These are phyloP conservation scores for Chenopodium formosanum DNA, from an alignment of 148 eudicot species.

Conservation along the genomic window DNA sequence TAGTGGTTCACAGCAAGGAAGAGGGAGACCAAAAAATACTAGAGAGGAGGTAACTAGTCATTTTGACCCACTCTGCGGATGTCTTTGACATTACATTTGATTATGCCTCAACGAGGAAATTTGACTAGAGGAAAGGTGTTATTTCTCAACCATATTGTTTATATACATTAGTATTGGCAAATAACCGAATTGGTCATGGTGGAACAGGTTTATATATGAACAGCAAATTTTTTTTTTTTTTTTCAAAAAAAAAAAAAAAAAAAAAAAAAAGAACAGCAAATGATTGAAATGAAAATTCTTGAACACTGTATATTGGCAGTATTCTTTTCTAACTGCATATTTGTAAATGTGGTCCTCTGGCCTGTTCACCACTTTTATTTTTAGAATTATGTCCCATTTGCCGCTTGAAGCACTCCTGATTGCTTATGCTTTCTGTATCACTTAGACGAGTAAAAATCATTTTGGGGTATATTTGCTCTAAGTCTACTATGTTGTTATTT, in stretches of 20 bases:
- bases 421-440: not conserved
- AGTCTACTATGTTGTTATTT: not conserved
- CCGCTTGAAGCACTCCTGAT: not conserved
- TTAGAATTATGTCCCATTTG: not conserved
- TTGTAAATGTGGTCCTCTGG: not conserved
- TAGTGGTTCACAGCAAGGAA: not conserved
- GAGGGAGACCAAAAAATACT: not conserved
- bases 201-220: not conserved
- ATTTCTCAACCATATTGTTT: not conserved
- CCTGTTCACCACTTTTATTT: not conserved
- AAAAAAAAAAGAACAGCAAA: too few species aligned
- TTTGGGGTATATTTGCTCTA: not conserved
- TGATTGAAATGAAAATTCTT: not conserved
- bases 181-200: not conserved
- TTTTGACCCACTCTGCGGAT: not conserved
- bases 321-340: not conserved
- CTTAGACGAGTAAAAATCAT: not conserved
- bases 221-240: too few species aligned
- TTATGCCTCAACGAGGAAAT: not conserved
- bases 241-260: too few species aligned
- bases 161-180: not conserved
- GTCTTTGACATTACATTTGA: not conserved
- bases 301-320: not conserved
- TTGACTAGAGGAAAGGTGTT: not conserved
- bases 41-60: not conserved